Percentiles rank a stretch among this genome's conserved stretches.
Evolutionary conservation across 345 rosid species (phyloP).

Genomic region (Anastatica hierochuntica): DNA sequence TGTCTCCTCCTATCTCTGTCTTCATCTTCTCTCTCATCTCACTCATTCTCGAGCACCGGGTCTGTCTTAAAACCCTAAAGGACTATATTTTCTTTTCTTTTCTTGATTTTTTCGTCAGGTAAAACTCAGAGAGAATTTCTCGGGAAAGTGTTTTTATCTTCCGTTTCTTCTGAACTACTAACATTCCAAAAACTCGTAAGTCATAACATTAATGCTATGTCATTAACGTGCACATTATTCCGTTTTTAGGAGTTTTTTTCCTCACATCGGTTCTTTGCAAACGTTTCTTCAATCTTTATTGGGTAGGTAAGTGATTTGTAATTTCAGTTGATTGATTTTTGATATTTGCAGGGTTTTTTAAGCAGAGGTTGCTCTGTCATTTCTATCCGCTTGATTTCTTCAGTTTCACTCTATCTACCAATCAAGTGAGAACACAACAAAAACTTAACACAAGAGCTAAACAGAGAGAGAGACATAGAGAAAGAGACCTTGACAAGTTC

Average conservation of each 20-base stretch:
- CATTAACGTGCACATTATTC: neutral
- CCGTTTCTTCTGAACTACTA: neutral
- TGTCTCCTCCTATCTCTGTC: neutral
- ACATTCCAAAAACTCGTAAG: neutral
- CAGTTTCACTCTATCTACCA: slow-evolving; percentile 21
- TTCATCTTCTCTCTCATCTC: no score
- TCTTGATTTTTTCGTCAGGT: neutral
- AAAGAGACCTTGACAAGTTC: neutral
- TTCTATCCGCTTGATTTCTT: no score
- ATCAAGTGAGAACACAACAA: slow-evolving; percentile 11
- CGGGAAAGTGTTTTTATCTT: no score
- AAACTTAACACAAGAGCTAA: no score
- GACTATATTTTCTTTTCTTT: neutral
- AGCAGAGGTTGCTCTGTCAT: neutral
- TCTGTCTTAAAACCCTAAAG: slow-evolving; percentile 12
- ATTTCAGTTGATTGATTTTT: slow-evolving; percentile 12
- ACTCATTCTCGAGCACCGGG: slow-evolving; percentile 13
- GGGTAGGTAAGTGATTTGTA: slow-evolving; percentile 1
- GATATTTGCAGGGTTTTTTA: slow-evolving; percentile 2
- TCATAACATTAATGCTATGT: no score
- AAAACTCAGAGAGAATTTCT: no score
- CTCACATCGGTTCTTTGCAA: no score
- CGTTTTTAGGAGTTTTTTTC: neutral
- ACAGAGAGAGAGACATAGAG: neutral
- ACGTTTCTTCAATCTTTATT: neutral